phyloP scores from a whole-genome alignment of 768 basidiomycete species.

The Termitomyces sp. region DNA sequence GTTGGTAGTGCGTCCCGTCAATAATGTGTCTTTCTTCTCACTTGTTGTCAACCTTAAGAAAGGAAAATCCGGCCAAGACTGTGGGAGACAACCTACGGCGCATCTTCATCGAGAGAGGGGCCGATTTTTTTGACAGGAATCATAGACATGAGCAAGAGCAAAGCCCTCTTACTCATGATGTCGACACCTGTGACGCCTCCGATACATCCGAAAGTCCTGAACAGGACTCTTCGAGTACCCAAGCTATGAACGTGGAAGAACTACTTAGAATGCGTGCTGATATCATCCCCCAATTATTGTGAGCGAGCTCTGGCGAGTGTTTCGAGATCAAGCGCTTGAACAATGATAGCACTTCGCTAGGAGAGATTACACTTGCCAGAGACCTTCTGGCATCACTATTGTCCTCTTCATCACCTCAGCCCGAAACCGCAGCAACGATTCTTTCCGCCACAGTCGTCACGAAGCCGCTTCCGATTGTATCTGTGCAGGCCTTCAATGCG shows the following conservation, averaged over 20 bases:
- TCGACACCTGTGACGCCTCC: conserved; percentile 9
- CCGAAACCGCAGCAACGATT: conserved; percentile 17
- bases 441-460: conserved; percentile 62
- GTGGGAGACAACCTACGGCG: conserved; percentile 64
- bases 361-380: conserved; percentile 75
- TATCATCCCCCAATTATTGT: conserved; percentile 70
- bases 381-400: conserved; percentile 64
- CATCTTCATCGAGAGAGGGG: conserved; percentile 70
- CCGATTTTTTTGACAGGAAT: conserved; percentile 61
- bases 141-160: conserved; percentile 9
- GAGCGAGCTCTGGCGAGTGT: conserved; percentile 25
- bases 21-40: conserved; percentile 3
- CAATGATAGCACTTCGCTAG: conserved; percentile 55
- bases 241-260: conserved; percentile 70
- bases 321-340: conserved; percentile 6
- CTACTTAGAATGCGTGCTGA: conserved; percentile 69
- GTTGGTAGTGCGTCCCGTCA: conserved; percentile 36
- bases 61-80: conserved; percentile 49
- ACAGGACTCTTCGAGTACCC: conserved; percentile 23
- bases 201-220: conserved; percentile 22
- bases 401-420: conserved; percentile 22
- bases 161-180: conserved; percentile 3
- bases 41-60: conserved; percentile 28
- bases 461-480: conserved; percentile 59
- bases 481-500: conserved; percentile 67